Conservation (phyloP, 768 basidiomycete species). For the Russula earlei region DNA sequence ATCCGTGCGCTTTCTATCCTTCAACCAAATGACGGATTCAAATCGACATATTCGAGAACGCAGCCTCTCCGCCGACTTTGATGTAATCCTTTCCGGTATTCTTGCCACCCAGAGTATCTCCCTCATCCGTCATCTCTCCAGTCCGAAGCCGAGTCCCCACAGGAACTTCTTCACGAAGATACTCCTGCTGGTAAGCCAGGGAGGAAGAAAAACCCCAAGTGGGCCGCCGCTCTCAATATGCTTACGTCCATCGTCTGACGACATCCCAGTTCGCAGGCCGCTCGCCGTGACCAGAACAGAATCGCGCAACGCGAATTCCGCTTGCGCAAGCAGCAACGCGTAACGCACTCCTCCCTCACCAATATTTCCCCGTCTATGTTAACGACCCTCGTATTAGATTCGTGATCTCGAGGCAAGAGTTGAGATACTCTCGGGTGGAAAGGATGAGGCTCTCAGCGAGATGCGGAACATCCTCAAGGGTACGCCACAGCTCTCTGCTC, state of each 20-base stretch:
- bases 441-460: conserved; percentile 81
- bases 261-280: conserved; percentile 66
- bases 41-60: conserved; percentile 46
- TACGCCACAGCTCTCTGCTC: conserved; percentile 22
- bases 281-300: conserved; percentile 79
- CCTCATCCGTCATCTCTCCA: conserved; percentile 32
- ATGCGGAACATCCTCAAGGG: conserved; percentile 77
- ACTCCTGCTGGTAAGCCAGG: conserved; percentile 46
- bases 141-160: conserved; percentile 56
- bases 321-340: conserved; percentile 82
- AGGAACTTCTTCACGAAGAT: conserved; percentile 18
- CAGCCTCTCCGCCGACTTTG: conserved; percentile 54
- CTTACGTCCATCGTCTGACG: conserved; percentile 23
- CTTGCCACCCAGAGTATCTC: background rate
- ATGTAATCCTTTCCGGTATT: conserved; percentile 29
- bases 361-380: background rate
- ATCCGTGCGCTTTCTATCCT: background rate
- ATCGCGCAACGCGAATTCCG: conserved; percentile 93
- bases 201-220: conserved; percentile 89
- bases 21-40: conserved; percentile 32
- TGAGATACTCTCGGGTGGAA: conserved; percentile 87
- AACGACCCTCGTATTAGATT: conserved; percentile 42
- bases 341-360: conserved; percentile 24
- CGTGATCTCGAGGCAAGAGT: conserved; percentile 92
- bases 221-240: conserved; percentile 26